These are phyloP conservation scores for Uronychia binucleata DNA, from an alignment of 73 alveolate genomes.

Conservation along the genomic window DNA sequence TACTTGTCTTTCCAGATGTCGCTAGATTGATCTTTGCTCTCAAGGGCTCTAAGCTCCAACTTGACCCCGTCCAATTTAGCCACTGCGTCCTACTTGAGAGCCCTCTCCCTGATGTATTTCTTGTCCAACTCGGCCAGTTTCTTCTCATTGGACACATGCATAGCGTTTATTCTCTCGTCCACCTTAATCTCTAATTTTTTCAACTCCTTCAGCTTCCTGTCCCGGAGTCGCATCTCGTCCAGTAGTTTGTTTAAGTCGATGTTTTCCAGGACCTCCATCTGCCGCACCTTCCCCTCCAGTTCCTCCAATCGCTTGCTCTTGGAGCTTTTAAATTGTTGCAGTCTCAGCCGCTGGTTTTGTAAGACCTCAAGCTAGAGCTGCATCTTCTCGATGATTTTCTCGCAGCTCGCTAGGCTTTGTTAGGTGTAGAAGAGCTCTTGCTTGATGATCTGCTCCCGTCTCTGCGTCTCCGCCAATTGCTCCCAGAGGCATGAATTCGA, in stretches of 20 bases:
- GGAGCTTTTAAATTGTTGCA: slow-evolving; percentile 52
- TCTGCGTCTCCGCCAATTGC: slow-evolving; percentile 87
- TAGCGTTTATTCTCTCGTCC: slow-evolving; percentile 11
- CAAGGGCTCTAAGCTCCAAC: slow-evolving; percentile 48
- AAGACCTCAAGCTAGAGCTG: slow-evolving; percentile 77
- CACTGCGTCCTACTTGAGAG: slow-evolving; percentile 30
- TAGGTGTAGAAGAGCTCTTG: slow-evolving; percentile 90
- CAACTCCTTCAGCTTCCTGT: slow-evolving; percentile 41
- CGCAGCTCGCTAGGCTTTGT: slow-evolving; percentile 89
- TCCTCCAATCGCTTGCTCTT: slow-evolving; percentile 63
- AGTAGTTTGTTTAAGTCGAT: slow-evolving; percentile 59
- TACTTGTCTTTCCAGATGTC: slow-evolving; percentile 52
- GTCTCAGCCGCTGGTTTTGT: slow-evolving; percentile 54
- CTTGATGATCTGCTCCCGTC: slow-evolving; percentile 86
- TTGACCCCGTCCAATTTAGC: slow-evolving; percentile 28
- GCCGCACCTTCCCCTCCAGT: slow-evolving; percentile 60
- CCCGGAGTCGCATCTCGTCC: slow-evolving; percentile 56
- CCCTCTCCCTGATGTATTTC: slow-evolving; percentile 23
- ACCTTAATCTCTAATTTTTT: slow-evolving; percentile 17
- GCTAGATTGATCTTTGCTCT: slow-evolving; percentile 30
- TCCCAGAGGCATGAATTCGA: slow-evolving; percentile 92
- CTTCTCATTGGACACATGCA: slow-evolving; percentile 30
- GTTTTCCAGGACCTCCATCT: slow-evolving; percentile 64
- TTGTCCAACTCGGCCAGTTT: slow-evolving; percentile 25
- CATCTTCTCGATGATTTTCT: slow-evolving; percentile 85